These are phyloP conservation scores for Dianthus caryophyllus DNA, from an alignment of 148 eudicot genomes.

Conservation along the genomic window DNA sequence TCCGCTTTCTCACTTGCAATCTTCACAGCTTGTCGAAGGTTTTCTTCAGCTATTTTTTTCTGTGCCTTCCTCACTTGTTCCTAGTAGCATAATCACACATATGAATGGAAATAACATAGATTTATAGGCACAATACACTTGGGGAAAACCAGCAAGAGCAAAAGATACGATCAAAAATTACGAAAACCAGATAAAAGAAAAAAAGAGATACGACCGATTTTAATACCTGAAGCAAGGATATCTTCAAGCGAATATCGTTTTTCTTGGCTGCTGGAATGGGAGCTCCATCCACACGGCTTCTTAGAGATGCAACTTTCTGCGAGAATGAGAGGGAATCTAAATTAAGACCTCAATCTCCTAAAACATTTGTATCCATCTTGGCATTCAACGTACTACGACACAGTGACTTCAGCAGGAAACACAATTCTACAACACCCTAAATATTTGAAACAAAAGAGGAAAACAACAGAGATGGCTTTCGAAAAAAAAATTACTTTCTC, in stretches of 20 bases:
- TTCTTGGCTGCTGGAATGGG: constrained; percentile 78
- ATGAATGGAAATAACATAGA: neutral
- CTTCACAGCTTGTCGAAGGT: constrained; percentile 66
- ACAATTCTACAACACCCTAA: neutral
- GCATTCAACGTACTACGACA: too few species aligned
- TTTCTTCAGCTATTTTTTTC: constrained; percentile 71
- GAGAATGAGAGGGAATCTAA: constrained; percentile 5
- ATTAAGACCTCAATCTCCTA: neutral
- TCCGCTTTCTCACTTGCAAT: constrained; percentile 65
- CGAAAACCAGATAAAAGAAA: too few species aligned
- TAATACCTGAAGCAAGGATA: constrained; percentile 63
- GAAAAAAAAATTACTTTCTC: constrained; percentile 52
- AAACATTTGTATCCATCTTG: neutral
- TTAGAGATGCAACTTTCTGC: constrained; percentile 77
- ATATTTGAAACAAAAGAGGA: neutral
- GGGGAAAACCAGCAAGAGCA: neutral
- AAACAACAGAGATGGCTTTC: neutral
- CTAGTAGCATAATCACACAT: constrained; percentile 30
- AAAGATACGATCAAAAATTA: neutral
- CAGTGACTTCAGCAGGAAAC: neutral
- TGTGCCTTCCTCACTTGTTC: constrained; percentile 63
- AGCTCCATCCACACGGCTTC: constrained; percentile 63
- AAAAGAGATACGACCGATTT: constrained; percentile 4
- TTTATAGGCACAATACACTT: neutral
- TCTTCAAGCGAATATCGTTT: constrained; percentile 55